Evolutionary conservation across 371 early-diverging fungal genomes (phyloP).

Genomic region (Catenaria anguillulae): DNA sequence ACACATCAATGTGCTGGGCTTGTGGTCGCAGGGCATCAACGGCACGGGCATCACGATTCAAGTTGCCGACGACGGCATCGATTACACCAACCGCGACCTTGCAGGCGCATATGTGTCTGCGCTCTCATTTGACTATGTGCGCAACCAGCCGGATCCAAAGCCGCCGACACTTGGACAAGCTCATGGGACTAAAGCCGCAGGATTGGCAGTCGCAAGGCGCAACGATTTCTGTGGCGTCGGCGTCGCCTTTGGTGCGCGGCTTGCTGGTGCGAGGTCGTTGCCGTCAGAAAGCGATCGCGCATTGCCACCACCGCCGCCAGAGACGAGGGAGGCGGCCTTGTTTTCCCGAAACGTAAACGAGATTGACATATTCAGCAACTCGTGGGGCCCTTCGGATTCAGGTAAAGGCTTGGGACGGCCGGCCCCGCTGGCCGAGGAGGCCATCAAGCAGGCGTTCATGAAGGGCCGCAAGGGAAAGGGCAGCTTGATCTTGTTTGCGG

Average conservation of each 20-base stretch:
- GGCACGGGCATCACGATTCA: conserved; percentile 71
- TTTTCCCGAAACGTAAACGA: neutral
- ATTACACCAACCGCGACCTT: neutral
- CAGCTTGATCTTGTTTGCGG: neutral
- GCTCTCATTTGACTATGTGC: neutral
- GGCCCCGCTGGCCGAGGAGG: neutral
- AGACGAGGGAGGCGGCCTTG: neutral
- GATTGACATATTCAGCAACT: neutral
- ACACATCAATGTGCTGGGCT: conserved; percentile 67
- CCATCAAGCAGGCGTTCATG: neutral
- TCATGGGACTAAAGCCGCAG: neutral
- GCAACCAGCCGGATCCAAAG: neutral
- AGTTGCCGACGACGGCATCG: conserved; percentile 78
- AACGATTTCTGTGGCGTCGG: neutral
- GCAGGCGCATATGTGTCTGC: neutral
- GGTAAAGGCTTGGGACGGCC: neutral
- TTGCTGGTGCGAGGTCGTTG: no score
- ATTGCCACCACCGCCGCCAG: no score
- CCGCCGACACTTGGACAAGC: neutral
- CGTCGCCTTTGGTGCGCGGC: neutral
- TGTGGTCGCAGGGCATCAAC: conserved; percentile 83
- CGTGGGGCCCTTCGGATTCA: neutral
- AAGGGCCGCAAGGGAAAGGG: neutral
- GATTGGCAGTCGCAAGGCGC: neutral
- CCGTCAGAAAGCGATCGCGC: no score